These are phyloP conservation scores for Colletotrichum brevisporum DNA, from an alignment of 2,329 filamentous ascomycete genomes.

Conservation along the genomic window DNA sequence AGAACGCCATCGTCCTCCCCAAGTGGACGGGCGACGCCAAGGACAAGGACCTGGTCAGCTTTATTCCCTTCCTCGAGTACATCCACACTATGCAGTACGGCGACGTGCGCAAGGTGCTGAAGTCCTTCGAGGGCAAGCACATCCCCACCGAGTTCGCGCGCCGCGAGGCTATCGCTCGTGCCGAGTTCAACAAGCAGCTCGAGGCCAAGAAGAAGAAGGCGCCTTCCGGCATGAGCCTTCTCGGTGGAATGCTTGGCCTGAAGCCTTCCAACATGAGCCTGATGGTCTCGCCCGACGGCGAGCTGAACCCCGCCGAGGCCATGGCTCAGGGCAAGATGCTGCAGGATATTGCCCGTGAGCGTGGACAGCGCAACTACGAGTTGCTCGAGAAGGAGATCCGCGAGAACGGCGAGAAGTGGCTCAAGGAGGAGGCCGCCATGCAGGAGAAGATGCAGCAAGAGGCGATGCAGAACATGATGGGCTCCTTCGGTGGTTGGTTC, in stretches of 20 bases:
- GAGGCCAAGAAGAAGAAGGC: slow-evolving; percentile 73
- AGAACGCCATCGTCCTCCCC: slow-evolving; percentile 92
- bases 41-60: slow-evolving; percentile 87
- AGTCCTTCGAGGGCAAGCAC: slow-evolving; percentile 89
- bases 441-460: slow-evolving; percentile 93
- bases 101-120: slow-evolving; percentile 88
- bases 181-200: slow-evolving; percentile 86
- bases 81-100: slow-evolving; percentile 92
- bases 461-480: slow-evolving; percentile 93
- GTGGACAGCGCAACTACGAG: slow-evolving; percentile 92
- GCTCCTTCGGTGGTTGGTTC: slow-evolving; percentile 76
- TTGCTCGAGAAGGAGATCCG: slow-evolving; percentile 90
- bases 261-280: slow-evolving; percentile 77
- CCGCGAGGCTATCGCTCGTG: slow-evolving; percentile 86
- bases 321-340: slow-evolving; percentile 96
- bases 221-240: slow-evolving; percentile 74
- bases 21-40: slow-evolving; percentile 89
- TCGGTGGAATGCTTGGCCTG: slow-evolving; percentile 82
- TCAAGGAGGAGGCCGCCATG: slow-evolving; percentile 91
- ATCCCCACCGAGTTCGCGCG: slow-evolving; percentile 93
- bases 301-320: slow-evolving; percentile 80
- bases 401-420: slow-evolving; percentile 94
- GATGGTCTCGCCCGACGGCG: slow-evolving; percentile 73
- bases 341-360: slow-evolving; percentile 92
- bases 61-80: slow-evolving; percentile 98